Evolutionary conservation across 208 protist genomes (phyloP).

Genomic region (Wallacemonas sp.): DNA sequence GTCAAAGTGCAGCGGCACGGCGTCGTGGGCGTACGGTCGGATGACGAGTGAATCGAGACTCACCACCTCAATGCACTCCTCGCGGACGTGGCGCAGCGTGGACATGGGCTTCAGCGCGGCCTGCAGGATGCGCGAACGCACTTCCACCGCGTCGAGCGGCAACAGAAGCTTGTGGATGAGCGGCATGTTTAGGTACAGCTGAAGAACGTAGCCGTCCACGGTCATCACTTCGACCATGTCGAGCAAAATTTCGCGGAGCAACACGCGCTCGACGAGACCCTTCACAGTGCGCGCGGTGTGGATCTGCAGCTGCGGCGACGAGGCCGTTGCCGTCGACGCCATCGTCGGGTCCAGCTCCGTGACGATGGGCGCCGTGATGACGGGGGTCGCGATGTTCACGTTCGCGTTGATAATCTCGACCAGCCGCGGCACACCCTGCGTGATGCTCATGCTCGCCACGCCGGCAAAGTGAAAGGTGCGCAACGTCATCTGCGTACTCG

Average conservation of each 20-base stretch:
- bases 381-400: slow-evolving; percentile 98
- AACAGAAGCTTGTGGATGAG: slow-evolving; percentile 92
- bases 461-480: slow-evolving; percentile 99
- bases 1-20: slow-evolving; percentile 62
- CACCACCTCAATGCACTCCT: slow-evolving; percentile 67
- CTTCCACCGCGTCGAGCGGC: slow-evolving; percentile 83
- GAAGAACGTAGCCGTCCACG: slow-evolving; percentile 83
- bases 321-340: neutral
- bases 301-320: slow-evolving; percentile 15
- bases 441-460: slow-evolving; percentile 99
- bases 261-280: slow-evolving; percentile 85
- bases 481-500: slow-evolving; percentile 99
- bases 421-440: slow-evolving; percentile 96
- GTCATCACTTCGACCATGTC: slow-evolving; percentile 91
- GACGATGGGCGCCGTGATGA: slow-evolving; percentile 95
- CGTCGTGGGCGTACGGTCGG: slow-evolving; percentile 54
- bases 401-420: slow-evolving; percentile 99
- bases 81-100: slow-evolving; percentile 87
- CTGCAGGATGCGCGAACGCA: slow-evolving; percentile 77
- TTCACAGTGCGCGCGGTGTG: slow-evolving; percentile 85
- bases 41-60: slow-evolving; percentile 69
- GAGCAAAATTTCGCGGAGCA: slow-evolving; percentile 87
- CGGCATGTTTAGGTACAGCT: slow-evolving; percentile 92
- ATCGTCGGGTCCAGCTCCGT: slow-evolving; percentile 9
- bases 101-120: slow-evolving; percentile 70